These are phyloP conservation scores for Bryopsis sp. DNA, from an alignment of 139 green algal genomes.

Conservation along the genomic window DNA sequence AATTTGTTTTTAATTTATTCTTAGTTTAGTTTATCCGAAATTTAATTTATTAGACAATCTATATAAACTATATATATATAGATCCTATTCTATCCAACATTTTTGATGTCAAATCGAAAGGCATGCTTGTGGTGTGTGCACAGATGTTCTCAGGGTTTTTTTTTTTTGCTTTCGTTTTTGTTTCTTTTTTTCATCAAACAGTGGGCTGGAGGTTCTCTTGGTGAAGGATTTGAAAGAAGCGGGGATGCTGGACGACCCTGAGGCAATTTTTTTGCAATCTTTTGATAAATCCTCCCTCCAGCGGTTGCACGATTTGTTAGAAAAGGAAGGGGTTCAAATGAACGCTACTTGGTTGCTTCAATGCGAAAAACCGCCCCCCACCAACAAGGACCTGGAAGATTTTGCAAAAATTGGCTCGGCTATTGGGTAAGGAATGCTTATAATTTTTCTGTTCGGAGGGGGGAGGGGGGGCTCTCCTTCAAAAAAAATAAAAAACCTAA, in stretches of 20 bases:
- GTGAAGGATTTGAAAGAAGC: background rate
- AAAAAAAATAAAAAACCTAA: background rate
- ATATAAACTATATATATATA: background rate
- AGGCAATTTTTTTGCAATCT: conserved; percentile 14
- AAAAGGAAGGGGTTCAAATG: background rate
- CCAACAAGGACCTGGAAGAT: background rate
- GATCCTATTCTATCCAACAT: background rate
- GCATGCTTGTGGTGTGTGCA: background rate
- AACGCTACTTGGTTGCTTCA: conserved; percentile 7
- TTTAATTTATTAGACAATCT: background rate
- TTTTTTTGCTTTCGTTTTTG: background rate
- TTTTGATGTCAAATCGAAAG: background rate
- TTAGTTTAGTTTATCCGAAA: background rate
- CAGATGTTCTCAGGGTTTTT: background rate
- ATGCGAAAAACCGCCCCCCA: background rate
- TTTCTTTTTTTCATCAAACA: background rate
- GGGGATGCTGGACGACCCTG: conserved; percentile 4
- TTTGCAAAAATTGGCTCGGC: conserved; percentile 13
- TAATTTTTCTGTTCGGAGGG: background rate
- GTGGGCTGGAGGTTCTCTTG: conserved; percentile 3
- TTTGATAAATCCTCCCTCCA: background rate
- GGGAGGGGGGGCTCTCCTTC: background rate
- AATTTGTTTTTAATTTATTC: too few relatives aligned
- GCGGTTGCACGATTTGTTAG: conserved; percentile 4
- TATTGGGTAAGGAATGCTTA: background rate